Conservation (phyloP, 495 filamentous ascomycete species). For the Penicillium longicatenatum region DNA sequence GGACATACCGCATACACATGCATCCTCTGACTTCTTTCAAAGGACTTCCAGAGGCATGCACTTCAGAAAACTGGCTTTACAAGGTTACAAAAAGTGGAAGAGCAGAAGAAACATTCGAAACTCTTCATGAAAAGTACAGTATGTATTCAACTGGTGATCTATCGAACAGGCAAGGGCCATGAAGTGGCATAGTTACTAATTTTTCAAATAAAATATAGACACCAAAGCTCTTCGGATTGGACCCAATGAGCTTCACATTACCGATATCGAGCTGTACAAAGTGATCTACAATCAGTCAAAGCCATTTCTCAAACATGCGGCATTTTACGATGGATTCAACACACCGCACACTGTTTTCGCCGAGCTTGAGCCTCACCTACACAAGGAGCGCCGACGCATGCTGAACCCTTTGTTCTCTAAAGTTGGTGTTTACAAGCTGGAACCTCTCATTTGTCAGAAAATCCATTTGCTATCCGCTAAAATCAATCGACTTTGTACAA, state of each 20-base stretch:
- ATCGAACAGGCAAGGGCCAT: neutral
- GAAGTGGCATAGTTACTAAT: neutral
- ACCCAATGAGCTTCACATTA: slow-evolving; percentile 23
- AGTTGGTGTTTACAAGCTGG: neutral
- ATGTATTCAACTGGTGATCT: neutral
- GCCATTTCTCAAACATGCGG: slow-evolving; percentile 10
- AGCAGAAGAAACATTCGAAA: neutral
- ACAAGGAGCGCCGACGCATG: neutral
- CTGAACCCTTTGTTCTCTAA: neutral
- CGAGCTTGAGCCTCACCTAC: slow-evolving; percentile 1
- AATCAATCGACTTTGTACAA: neutral
- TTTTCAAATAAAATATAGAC: neutral
- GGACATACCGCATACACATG: neutral
- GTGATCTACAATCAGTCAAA: slow-evolving; percentile 12
- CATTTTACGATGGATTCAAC: slow-evolving; percentile 11
- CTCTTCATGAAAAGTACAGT: neutral
- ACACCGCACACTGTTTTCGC: slow-evolving; percentile 8
- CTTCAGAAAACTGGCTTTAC: neutral
- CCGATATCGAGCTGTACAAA: slow-evolving; percentile 12
- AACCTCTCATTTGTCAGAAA: neutral
- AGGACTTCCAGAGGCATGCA: neutral
- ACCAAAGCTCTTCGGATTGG: slow-evolving; percentile 16
- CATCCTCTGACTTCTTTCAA: neutral
- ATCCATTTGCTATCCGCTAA: neutral
- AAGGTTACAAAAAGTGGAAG: neutral